These are phyloP conservation scores for Ceratocystiopsis brevicomis DNA, from an alignment of 2,329 filamentous ascomycete species.

Conservation along the genomic window DNA sequence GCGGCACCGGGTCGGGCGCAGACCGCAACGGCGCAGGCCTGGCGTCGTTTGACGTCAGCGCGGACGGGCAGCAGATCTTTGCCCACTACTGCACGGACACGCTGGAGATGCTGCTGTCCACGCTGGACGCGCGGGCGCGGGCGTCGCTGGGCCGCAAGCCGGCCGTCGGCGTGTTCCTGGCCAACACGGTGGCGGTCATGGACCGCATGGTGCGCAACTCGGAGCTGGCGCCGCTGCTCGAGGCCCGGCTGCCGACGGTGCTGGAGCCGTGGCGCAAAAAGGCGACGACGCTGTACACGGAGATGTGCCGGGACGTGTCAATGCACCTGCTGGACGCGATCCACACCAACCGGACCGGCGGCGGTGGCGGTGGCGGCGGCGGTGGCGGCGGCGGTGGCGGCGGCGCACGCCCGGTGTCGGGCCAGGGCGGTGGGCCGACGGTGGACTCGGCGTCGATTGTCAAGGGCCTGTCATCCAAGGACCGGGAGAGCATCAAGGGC, in stretches of 20 bases:
- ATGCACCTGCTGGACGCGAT: conserved; percentile 76
- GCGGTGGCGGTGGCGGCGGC: conserved; percentile 13
- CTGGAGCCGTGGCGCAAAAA: conserved; percentile 80
- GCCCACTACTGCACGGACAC: conserved; percentile 80
- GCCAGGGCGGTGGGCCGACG: conserved; percentile 23
- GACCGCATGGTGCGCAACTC: conserved; percentile 71
- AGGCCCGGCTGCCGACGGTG: conserved; percentile 37
- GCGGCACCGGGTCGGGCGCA: conserved; percentile 29
- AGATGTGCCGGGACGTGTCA: conserved; percentile 76
- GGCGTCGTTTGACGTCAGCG: conserved; percentile 68
- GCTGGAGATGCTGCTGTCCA: conserved; percentile 58
- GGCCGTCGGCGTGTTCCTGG: conserved; percentile 70
- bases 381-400: conserved; percentile 14
- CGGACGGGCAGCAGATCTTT: conserved; percentile 75
- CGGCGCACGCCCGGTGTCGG: conserved; percentile 44
- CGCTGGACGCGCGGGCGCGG: conserved; percentile 57
- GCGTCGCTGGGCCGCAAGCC: conserved; percentile 41
- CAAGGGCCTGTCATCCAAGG: conserved; percentile 68
- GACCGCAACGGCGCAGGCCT: conserved; percentile 21
- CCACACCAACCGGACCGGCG: conserved; percentile 55
- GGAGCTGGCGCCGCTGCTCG: conserved; percentile 55
- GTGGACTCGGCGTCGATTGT: conserved; percentile 68
- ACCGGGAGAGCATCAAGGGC: conserved; percentile 89
- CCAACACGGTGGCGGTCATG: conserved; percentile 69
- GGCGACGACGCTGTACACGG: conserved; percentile 61